A percentile compares a stretch with the other conserved stretches of the same genome.
These are phyloP conservation scores for Amphirosellinia nigrospora DNA, from an alignment of 495 filamentous ascomycete species.

Conservation along the genomic window DNA sequence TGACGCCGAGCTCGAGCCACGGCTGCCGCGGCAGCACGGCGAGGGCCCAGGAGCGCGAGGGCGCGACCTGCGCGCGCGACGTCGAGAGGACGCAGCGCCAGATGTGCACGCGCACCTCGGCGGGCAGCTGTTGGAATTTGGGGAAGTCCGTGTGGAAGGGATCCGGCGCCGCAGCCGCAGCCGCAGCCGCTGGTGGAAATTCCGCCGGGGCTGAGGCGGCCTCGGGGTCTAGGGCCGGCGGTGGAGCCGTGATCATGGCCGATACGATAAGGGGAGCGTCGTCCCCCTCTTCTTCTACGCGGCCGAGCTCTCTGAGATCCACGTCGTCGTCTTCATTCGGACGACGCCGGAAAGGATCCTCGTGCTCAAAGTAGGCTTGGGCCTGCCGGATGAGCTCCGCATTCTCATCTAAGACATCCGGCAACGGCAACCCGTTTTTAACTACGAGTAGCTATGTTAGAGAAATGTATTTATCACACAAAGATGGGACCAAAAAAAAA, in stretches of 20 bases:
- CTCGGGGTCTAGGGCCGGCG: neutral
- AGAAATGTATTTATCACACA: neutral
- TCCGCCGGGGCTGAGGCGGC: neutral
- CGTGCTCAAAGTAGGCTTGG: neutral
- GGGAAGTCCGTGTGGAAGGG: no score
- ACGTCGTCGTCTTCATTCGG: neutral
- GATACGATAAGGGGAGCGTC: neutral
- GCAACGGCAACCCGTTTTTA: neutral
- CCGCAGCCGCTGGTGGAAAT: neutral
- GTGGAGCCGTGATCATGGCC: neutral
- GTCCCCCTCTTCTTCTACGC: neutral
- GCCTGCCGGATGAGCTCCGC: constrained; percentile 26
- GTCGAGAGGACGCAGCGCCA: constrained; percentile 22
- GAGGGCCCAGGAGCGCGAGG: constrained; percentile 23
- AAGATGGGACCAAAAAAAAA: neutral
- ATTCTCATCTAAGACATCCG: constrained; percentile 9
- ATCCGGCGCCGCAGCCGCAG: no score
- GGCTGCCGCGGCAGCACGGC: constrained; percentile 13
- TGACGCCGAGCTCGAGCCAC: constrained; percentile 22
- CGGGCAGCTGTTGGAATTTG: constrained; percentile 13
- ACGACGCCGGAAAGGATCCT: neutral
- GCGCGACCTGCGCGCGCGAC: constrained; percentile 12
- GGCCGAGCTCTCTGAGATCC: neutral
- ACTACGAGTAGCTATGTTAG: constrained; percentile 11
- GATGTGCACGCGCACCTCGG: constrained; percentile 12